phyloP scores from a whole-genome alignment of 164 flowering plant species.

The Dillenia turbinata region DNA sequence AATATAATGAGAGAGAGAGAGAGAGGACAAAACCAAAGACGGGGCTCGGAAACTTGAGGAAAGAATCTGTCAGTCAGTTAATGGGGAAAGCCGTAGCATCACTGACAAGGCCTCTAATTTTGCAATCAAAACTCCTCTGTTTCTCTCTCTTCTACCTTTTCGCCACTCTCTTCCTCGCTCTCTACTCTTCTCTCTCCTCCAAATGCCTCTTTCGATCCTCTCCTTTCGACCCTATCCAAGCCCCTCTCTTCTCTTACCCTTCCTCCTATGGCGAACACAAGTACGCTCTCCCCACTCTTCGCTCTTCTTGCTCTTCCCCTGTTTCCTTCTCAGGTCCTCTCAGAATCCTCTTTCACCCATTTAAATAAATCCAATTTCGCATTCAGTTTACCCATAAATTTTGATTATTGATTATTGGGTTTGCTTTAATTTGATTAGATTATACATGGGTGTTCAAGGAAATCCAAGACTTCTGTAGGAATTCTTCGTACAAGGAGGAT shows the following conservation, averaged over 20 bases:
- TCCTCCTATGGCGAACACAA: conserved; percentile 82
- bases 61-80: background rate
- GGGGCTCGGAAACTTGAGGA: background rate
- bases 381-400: conserved; percentile 1
- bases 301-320: conserved; percentile 74
- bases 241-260: conserved; percentile 76
- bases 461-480: conserved; percentile 35
- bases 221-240: conserved; percentile 65
- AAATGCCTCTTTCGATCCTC: conserved; percentile 71
- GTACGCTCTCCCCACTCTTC: conserved; percentile 63
- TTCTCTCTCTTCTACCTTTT: conserved; percentile 64
- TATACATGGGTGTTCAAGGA: conserved; percentile 55
- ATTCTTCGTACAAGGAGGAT: conserved; percentile 19
- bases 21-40: background rate
- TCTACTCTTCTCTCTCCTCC: conserved; percentile 51
- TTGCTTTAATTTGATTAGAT: conserved; percentile 38
- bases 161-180: conserved; percentile 54
- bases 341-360: background rate
- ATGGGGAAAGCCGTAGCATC: conserved; percentile 32
- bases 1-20: background rate
- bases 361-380: background rate
- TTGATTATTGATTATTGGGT: conserved; percentile 5
- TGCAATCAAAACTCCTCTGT: conserved; percentile 77
- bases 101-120: conserved; percentile 35
- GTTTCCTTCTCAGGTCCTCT: conserved; percentile 64